These are phyloP conservation scores for Corylus americana DNA, from an alignment of 306 rosid genomes.

Conservation along the genomic window DNA sequence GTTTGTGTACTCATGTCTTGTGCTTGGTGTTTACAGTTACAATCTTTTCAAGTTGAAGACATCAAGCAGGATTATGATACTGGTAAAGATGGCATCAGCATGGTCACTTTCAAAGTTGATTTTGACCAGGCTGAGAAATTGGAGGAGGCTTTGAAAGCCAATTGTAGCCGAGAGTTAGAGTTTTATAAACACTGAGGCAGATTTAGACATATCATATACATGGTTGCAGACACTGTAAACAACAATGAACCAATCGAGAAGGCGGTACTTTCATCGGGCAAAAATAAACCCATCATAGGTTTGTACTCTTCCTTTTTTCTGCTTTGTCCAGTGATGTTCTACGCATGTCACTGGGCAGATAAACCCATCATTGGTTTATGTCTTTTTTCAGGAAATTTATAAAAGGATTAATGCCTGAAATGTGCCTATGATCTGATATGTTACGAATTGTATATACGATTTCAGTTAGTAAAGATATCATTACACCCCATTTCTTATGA, in stretches of 20 bases:
- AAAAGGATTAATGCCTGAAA: background rate
- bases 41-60: constrained; percentile 68
- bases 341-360: background rate
- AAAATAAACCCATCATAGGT: background rate
- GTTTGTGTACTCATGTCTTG: background rate
- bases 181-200: constrained; percentile 55
- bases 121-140: constrained; percentile 73
- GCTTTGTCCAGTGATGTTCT: background rate
- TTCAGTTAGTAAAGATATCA: background rate
- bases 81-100: constrained; percentile 72
- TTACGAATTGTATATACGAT: constrained; percentile 8
- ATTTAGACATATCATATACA: constrained; percentile 15
- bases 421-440: background rate
- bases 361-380: background rate
- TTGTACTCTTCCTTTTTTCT: background rate
- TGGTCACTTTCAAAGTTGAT: constrained; percentile 83
- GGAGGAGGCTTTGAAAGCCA: constrained; percentile 80
- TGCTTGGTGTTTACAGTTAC: constrained; percentile 54
- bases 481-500: background rate
- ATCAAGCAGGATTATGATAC: constrained; percentile 83
- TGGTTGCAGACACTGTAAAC: constrained; percentile 25
- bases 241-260: constrained; percentile 20
- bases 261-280: background rate
- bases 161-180: constrained; percentile 71
- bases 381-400: constrained; percentile 1